Conservation (phyloP, 106 monocot genomes). For the Iris macrosiphon region DNA sequence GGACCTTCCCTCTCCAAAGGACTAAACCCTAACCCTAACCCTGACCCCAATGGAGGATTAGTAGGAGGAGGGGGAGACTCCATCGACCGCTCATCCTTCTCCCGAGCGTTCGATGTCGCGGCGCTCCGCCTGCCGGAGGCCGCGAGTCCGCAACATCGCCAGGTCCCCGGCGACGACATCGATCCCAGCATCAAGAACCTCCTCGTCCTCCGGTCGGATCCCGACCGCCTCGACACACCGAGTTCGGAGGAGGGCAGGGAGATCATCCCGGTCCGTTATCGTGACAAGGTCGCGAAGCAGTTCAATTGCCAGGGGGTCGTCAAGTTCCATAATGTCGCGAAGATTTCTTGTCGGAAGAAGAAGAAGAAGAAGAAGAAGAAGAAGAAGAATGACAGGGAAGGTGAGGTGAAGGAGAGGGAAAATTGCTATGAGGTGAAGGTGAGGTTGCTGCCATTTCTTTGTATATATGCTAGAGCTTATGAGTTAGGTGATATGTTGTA, state of each 20-base stretch:
- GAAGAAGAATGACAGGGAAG: too few species aligned
- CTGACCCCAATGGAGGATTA: too few species aligned
- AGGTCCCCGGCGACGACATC: constrained; percentile 67
- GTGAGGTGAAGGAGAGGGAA: constrained; percentile 7
- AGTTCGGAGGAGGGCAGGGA: too few species aligned
- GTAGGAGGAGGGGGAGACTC: background rate
- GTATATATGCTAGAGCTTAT: too few species aligned
- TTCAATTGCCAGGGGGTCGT: constrained; percentile 81
- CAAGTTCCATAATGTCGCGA: constrained; percentile 77
- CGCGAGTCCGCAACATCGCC: constrained; percentile 76
- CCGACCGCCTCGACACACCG: constrained; percentile 32
- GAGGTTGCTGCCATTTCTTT: too few species aligned
- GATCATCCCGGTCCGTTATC: constrained; percentile 57
- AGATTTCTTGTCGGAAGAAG: constrained; percentile 74
- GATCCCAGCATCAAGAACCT: constrained; percentile 29
- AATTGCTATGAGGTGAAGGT: too few species aligned
- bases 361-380: constrained; percentile 45
- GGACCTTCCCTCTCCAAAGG: constrained; percentile 12
- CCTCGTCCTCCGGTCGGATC: constrained; percentile 1
- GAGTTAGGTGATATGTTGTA: too few species aligned
- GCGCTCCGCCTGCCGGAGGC: constrained; percentile 89
- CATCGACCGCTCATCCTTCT: constrained; percentile 33
- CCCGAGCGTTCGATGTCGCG: constrained; percentile 57
- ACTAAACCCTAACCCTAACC: constrained; percentile 3
- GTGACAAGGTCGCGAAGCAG: constrained; percentile 80